phyloP scores from a whole-genome alignment of 805 yeast species.

The Torulaspora gathmanii region DNA sequence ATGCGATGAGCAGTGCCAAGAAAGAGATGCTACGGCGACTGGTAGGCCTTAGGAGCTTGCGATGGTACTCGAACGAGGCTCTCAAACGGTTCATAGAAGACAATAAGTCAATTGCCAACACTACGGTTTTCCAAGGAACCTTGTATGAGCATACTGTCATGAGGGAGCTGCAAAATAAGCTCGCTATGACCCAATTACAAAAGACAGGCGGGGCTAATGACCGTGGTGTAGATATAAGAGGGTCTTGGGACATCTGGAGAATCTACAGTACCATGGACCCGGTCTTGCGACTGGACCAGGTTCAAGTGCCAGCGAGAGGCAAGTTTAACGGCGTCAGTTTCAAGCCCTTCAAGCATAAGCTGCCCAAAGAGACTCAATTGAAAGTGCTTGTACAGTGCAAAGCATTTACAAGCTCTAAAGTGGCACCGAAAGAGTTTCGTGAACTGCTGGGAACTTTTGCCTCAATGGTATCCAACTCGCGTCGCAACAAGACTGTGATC shows the following conservation, averaged over 20 bases:
- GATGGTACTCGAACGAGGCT: slow-evolving; percentile 17
- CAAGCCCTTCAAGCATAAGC: slow-evolving; percentile 22
- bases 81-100: slow-evolving; percentile 19
- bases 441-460: slow-evolving; percentile 33
- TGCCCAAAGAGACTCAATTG: slow-evolving; percentile 9
- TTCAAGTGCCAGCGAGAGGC: slow-evolving; percentile 16
- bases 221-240: slow-evolving; percentile 34
- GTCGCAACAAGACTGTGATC: slow-evolving; percentile 22
- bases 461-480: slow-evolving; percentile 17
- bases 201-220: slow-evolving; percentile 35
- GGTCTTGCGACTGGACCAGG: slow-evolving; percentile 5
- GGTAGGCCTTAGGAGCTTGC: neutral
- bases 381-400: slow-evolving; percentile 34
- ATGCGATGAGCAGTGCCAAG: neutral
- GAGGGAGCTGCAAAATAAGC: slow-evolving; percentile 29
- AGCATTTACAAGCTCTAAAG: slow-evolving; percentile 27
- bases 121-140: slow-evolving; percentile 35
- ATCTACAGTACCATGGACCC: slow-evolving; percentile 15
- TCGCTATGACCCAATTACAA: slow-evolving; percentile 21
- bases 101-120: slow-evolving; percentile 22
- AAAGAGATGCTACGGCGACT: neutral
- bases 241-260: slow-evolving; percentile 24
- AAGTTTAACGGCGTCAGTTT: slow-evolving; percentile 17
- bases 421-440: slow-evolving; percentile 32
- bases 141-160: slow-evolving; percentile 34